A percentile compares a stretch with the other conserved stretches of the same genome.
phyloP scores from a whole-genome alignment of 345 rosid species.

The Lagerstroemia speciosa region DNA sequence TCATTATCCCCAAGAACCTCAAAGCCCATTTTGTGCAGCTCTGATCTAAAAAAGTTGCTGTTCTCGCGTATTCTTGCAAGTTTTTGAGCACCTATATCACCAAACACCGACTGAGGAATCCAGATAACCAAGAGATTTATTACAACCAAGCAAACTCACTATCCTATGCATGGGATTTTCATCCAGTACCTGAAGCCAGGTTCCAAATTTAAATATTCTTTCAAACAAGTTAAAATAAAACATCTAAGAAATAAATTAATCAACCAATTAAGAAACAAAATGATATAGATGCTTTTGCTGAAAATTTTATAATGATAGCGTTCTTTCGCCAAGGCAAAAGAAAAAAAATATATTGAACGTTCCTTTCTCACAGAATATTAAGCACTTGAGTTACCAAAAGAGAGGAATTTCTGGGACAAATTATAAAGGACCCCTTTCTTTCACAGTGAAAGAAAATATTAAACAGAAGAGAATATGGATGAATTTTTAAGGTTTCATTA shows the following conservation, averaged over 20 bases:
- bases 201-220: background rate
- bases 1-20: conserved; percentile 96
- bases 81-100: conserved; percentile 68
- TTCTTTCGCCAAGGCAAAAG: too few relatives aligned
- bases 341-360: too few relatives aligned
- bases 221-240: background rate
- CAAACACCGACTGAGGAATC: conserved; percentile 4
- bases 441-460: too few relatives aligned
- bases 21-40: conserved; percentile 86
- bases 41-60: conserved; percentile 91
- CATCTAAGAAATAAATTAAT: too few relatives aligned
- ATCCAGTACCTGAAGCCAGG: background rate
- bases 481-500: too few relatives aligned
- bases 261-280: background rate
- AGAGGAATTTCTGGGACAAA: conserved; percentile 1
- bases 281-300: too few relatives aligned
- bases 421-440: background rate
- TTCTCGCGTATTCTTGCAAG: conserved; percentile 85
- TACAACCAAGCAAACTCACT: background rate
- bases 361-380: too few relatives aligned
- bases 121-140: background rate
- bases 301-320: too few relatives aligned
- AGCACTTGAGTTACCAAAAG: too few relatives aligned
- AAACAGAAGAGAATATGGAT: background rate
- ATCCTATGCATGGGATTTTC: background rate